phyloP scores from a whole-genome alignment of 2,329 filamentous ascomycete species.

The Coleophoma cylindrospora region DNA sequence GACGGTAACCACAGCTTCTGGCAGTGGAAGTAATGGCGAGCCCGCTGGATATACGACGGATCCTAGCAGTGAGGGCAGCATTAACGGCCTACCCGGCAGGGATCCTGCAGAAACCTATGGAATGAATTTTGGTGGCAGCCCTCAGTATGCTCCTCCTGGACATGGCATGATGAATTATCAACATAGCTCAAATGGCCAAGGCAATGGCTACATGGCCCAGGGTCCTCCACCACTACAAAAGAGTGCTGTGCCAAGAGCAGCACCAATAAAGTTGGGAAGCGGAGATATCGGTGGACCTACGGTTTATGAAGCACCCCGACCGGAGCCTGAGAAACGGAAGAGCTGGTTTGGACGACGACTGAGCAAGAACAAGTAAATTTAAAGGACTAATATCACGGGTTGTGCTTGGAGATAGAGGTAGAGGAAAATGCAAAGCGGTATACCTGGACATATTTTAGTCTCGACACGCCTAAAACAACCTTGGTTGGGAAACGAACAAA shows the following conservation, averaged over 20 bases:
- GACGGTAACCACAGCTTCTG: slow-evolving; percentile 74
- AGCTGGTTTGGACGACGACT: slow-evolving; percentile 86
- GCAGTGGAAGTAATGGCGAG: slow-evolving; percentile 63
- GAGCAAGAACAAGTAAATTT: slow-evolving; percentile 49
- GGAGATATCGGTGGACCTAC: slow-evolving; percentile 12
- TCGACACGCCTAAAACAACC: not conserved
- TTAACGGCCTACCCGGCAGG: slow-evolving; percentile 41
- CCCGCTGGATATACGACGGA: slow-evolving; percentile 78
- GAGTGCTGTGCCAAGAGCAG: slow-evolving; percentile 18
- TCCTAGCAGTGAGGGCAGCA: slow-evolving; percentile 83
- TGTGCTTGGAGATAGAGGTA: not conserved
- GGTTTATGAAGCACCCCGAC: slow-evolving; percentile 7
- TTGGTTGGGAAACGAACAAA: slow-evolving; percentile 2
- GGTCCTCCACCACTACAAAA: slow-evolving; percentile 11
- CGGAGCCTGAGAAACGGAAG: slow-evolving; percentile 65
- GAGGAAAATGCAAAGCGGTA: not conserved
- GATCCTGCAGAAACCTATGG: slow-evolving; percentile 61
- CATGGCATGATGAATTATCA: slow-evolving; percentile 24
- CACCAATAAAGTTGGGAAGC: slow-evolving; percentile 23
- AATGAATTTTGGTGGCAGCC: slow-evolving; percentile 32
- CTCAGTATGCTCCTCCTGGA: slow-evolving; percentile 32
- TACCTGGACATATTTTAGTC: not conserved
- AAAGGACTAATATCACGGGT: slow-evolving; percentile 2
- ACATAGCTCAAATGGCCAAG: slow-evolving; percentile 23
- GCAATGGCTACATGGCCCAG: slow-evolving; percentile 14